Evolutionary conservation across 345 rosid species (phyloP).

Genomic region (Kernera saxatilis): DNA sequence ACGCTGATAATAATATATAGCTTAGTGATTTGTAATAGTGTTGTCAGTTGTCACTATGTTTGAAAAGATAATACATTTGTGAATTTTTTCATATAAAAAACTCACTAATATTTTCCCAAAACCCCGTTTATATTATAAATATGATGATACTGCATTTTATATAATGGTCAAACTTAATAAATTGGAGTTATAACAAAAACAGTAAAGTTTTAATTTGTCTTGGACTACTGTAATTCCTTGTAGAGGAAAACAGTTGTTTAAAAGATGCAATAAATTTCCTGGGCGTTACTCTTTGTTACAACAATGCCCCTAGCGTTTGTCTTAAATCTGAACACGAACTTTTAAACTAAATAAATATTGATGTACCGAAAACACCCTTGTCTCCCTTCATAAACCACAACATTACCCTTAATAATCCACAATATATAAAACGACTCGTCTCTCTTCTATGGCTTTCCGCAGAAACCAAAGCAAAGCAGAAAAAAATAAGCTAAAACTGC

Average conservation of each 20-base stretch:
- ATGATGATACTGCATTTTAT: not conserved
- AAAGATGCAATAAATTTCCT: not conserved
- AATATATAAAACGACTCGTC: constrained; percentile 16
- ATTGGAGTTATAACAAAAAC: not conserved
- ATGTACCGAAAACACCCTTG: constrained; percentile 16
- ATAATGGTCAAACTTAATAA: constrained; percentile 15
- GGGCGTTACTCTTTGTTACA: constrained; percentile 17
- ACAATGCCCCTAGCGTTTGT: constrained; percentile 1
- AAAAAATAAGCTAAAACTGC: not conserved
- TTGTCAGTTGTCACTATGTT: no score
- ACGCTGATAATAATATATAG: no score
- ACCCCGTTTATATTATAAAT: not conserved
- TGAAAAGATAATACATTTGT: no score
- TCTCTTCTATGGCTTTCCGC: constrained; percentile 8
- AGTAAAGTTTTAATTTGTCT: not conserved
- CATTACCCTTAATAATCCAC: constrained; percentile 28
- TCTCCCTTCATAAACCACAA: constrained; percentile 24
- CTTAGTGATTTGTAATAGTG: no score
- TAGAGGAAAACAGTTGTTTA: not conserved
- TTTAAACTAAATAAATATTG: not conserved
- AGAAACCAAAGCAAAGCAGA: not conserved
- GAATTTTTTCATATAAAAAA: no score
- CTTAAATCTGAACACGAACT: not conserved
- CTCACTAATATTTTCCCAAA: not conserved
- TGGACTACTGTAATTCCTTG: not conserved